Base-by-base conservation (phyloP, 164 flowering plant species). In the Kingdonia uniflora region DNA sequence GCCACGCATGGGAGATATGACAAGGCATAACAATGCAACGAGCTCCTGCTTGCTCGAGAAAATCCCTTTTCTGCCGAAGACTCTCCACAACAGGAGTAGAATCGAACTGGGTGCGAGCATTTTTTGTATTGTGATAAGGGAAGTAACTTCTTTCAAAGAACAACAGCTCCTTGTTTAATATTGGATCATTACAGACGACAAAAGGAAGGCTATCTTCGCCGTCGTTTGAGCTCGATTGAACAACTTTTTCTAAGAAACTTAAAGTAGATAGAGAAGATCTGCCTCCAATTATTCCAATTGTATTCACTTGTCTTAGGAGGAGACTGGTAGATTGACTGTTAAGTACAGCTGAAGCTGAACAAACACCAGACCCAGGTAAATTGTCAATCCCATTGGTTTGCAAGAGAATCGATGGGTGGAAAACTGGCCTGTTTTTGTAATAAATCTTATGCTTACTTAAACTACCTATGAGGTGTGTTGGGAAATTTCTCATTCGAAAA, bases 11-110 rank as follows among this genome's bases (percentile, higher is more conserved):
- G 1, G 74, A 74, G 19, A 81, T 40, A 67, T 82, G 80, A 58
- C 90, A 88, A 13, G 96, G 96, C 85, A 85, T 81, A 21, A 79
- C 87, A 20, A 85, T 76, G 72, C 85, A 83, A 6, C 73, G 69
- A 61, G 85, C 91, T 42, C 95, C 95, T 2, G 80, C 75, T 29
- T 70, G 62, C 73, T 81, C 95, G 25, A 85, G 84, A 66, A 77
- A 83, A 24, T 16, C 39, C 67, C 78, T 67, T 56, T 81, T 88
- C 11, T 20, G 59, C 55, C 51, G 54, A 53, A 88, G 54, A 58
- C 76, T 88, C 55, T 77, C 83, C 56, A 85, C 65, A 1, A 80
- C 45, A 13, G 26, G 50, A 2, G 59, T 45, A 35, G 55, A 63
- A 63, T 78, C 80, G 26, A 42, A 41, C 5, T 33, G 41, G 20